Conservation (phyloP, 345 rosid species). For the Eucalyptus decipiens region DNA sequence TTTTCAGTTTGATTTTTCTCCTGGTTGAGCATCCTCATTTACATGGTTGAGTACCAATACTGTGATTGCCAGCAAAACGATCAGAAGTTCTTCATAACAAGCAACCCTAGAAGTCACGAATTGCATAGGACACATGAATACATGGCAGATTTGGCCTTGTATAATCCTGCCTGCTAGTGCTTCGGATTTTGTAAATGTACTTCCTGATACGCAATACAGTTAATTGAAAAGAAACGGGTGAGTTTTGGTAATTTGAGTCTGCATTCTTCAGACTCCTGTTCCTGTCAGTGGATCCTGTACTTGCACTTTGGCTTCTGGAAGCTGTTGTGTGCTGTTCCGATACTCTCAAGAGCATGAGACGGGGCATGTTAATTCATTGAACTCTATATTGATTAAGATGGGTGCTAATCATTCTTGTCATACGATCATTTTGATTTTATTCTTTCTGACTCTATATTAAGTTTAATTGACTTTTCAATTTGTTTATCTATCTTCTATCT, state of each 20-base stretch:
- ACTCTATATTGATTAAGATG: not conserved
- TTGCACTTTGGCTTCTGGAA: no score
- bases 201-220: not conserved
- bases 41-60: not conserved
- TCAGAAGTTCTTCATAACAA: not conserved
- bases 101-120: not conserved
- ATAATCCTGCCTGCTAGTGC: not conserved
- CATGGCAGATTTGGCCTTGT: not conserved
- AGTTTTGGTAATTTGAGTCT: not conserved
- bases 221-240: not conserved
- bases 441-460: not conserved
- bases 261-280: not conserved
- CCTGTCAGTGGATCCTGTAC: not conserved
- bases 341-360: no score
- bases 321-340: no score
- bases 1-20: not conserved
- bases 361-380: not conserved
- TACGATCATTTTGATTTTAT: not conserved
- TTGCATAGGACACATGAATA: not conserved
- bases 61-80: not conserved
- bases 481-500: not conserved
- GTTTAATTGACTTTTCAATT: not conserved
- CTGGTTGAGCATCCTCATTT: not conserved
- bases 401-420: not conserved
- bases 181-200: not conserved